Conservation (phyloP, 2,329 filamentous ascomycete genomes). For the Aureobasidium vineae region DNA sequence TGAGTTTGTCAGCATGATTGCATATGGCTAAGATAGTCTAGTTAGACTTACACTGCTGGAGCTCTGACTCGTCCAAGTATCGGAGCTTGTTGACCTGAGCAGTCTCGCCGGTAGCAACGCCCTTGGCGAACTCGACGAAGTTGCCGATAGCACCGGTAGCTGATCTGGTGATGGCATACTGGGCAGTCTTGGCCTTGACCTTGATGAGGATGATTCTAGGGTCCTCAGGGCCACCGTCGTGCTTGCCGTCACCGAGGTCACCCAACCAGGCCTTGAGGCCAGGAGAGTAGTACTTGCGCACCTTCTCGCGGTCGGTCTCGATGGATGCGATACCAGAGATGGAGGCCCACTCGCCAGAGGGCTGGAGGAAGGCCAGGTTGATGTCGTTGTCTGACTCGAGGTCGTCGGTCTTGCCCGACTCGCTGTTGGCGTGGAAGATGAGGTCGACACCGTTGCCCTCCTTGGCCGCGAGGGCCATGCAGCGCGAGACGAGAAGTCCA, state of each 20-base stretch:
- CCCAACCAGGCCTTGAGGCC: conserved; percentile 80
- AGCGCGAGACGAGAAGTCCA: conserved; percentile 71
- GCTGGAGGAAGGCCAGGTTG: conserved; percentile 73
- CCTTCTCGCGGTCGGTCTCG: conserved; percentile 64
- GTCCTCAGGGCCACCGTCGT: conserved; percentile 78
- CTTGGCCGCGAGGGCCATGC: conserved; percentile 82
- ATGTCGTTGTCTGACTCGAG: conserved; percentile 68
- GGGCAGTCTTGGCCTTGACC: conserved; percentile 68
- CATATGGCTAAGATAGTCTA: background rate
- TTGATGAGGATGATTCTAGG: conserved; percentile 79
- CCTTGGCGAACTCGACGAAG: conserved; percentile 71
- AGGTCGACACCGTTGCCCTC: conserved; percentile 76
- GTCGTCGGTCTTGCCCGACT: conserved; percentile 84
- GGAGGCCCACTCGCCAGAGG: conserved; percentile 79
- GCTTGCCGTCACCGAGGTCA: conserved; percentile 76
- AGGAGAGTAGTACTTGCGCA: conserved; percentile 73
- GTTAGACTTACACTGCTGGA: conserved; percentile 54
- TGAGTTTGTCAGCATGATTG: background rate
- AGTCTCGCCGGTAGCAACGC: conserved; percentile 67
- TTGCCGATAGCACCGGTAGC: conserved; percentile 61
- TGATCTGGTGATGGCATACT: conserved; percentile 62
- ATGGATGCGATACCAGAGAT: conserved; percentile 71
- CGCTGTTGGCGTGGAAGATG: conserved; percentile 88
- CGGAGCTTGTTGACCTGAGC: conserved; percentile 73
- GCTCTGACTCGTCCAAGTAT: conserved; percentile 66